Conservation (phyloP, 2,329 filamentous ascomycete species). For the Calonectria ilicicola region DNA sequence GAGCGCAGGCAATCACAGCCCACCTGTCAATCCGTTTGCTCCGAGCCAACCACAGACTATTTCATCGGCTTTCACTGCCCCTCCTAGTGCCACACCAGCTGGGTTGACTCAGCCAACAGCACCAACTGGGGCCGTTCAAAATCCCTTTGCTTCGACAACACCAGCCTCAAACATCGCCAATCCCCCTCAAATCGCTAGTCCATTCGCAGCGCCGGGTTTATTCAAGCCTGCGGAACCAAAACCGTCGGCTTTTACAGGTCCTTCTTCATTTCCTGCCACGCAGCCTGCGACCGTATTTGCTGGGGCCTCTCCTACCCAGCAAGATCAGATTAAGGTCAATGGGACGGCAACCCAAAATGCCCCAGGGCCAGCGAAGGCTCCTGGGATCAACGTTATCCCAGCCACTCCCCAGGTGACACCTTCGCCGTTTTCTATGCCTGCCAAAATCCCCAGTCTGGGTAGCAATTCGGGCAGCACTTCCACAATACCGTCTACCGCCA, state of each 20-base stretch:
- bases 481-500: not conserved
- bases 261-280: constrained; percentile 24
- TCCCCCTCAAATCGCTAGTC: constrained; percentile 18
- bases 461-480: not conserved
- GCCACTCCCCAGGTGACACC: constrained; percentile 31
- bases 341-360: not conserved
- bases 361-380: constrained; percentile 21
- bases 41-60: constrained; percentile 7
- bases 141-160: constrained; percentile 30
- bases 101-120: not conserved
- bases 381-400: constrained; percentile 26
- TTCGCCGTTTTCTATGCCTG: constrained; percentile 19
- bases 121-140: constrained; percentile 15
- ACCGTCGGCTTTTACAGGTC: not conserved
- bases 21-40: constrained; percentile 37
- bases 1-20: not conserved
- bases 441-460: constrained; percentile 18
- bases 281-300: not conserved
- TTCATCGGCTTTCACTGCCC: constrained; percentile 12
- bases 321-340: not conserved
- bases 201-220: constrained; percentile 21
- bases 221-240: not conserved
- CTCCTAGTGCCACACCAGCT: constrained; percentile 9
- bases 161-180: constrained; percentile 8
- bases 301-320: constrained; percentile 10